Conservation (phyloP, 1,284 basidiomycete species). For the Heterobasidion annosum region DNA sequence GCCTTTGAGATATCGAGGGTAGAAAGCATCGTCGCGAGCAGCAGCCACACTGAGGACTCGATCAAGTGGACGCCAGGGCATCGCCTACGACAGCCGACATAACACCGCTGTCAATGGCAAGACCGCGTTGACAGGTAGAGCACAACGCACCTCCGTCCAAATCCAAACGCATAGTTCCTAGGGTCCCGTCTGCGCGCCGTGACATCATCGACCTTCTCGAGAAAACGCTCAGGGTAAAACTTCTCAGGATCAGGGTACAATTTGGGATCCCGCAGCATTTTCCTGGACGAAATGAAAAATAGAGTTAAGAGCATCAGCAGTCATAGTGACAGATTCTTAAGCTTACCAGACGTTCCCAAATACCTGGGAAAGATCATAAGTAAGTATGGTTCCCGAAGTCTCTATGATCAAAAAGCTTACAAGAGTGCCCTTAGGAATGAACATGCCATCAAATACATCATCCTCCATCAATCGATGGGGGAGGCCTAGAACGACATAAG, state of each 20-base stretch:
- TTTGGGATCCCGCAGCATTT: neutral
- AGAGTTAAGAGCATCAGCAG: conserved; percentile 19
- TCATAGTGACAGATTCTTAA: conserved; percentile 8
- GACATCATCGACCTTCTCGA: conserved; percentile 14
- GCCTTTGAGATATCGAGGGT: conserved; percentile 10
- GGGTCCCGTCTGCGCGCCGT: conserved; percentile 17
- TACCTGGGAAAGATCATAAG: conserved; percentile 14
- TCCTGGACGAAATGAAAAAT: neutral
- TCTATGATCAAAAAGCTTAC: conserved; percentile 8
- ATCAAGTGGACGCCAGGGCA: conserved; percentile 16
- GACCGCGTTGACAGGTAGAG: neutral
- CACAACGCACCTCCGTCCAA: conserved; percentile 26
- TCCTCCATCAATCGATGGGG: conserved; percentile 15
- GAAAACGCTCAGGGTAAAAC: conserved; percentile 11
- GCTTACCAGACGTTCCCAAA: conserved; percentile 24
- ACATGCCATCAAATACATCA: conserved; percentile 33
- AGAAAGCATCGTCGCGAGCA: conserved; percentile 13
- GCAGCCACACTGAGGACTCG: conserved; percentile 13
- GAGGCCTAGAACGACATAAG: neutral
- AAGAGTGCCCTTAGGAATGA: conserved; percentile 31
- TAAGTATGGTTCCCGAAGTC: neutral
- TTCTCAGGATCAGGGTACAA: conserved; percentile 2
- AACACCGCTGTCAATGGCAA: neutral
- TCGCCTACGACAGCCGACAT: conserved; percentile 23
- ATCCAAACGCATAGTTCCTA: conserved; percentile 22